Evolutionary conservation across 345 rosid species (phyloP), one percentile per base, ranked within the genome.

Genomic region (Brassica carinata): DNA sequence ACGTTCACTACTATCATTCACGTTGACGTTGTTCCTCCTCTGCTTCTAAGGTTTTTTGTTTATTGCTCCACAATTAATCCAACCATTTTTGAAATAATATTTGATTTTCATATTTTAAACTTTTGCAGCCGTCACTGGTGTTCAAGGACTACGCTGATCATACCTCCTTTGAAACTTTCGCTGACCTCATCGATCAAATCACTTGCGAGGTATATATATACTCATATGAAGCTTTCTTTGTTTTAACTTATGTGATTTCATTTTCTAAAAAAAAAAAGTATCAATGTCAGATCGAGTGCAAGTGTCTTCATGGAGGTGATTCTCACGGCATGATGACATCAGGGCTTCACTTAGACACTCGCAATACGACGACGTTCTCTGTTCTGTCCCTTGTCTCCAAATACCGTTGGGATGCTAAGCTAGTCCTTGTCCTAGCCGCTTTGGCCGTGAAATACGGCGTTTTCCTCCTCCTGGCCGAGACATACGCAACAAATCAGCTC

Each of bases 371-470:
- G 2, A 78, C 92, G 1, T 77, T 90, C 72, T 13, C 94, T 62
- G 84, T 92, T 78, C 73, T 90, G 75, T 79, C 81, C 72, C 81
- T 82, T 76, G 78, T 94, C 45, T 75, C 90, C 11, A 75, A 74
- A 72, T 92, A 87, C 79, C 48, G 87, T 14, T 94, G 98, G 98
- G 96, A 90, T 65, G 89, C 91, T 77, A 94, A 92, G 85, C 72
- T 92, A 81, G 94, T 87, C 70, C 87, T 94, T 75, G 84, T 87
- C 15, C 70, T 94, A 71, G 87, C 97, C 6, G 94, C 97, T 63
- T 89, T 94, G 71, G 98, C 96, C 1, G 85, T 89, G 77, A 94
- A 85, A 73, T 94, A 90, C 71, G 97, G 97, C 5, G 93, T 88
- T 78, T 90, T 94, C 74, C 90, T 92, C 91, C 89, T 92, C 36